Percentiles rank a stretch among this genome's conserved stretches.
Evolutionary conservation across 2,329 filamentous ascomycete species (phyloP).

Genomic region (Penicillium sp.): DNA sequence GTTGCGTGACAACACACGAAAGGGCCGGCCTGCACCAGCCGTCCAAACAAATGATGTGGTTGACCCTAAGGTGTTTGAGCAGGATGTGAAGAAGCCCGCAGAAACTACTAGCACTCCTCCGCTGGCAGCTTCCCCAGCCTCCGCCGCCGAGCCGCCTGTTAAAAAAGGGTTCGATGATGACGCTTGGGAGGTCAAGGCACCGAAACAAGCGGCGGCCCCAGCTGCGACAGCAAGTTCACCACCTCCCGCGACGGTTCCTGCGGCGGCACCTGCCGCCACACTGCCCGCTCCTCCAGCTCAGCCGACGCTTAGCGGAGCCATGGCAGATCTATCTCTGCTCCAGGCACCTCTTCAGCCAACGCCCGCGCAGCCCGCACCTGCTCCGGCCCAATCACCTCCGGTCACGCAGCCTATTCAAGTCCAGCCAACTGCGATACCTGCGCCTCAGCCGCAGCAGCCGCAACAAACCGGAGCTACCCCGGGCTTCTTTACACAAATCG

Average conservation of each 20-base stretch:
- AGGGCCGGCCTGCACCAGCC: constrained; percentile 85
- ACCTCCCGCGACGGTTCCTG: constrained; percentile 36
- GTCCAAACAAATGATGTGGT: constrained; percentile 84
- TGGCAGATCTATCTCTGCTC: constrained; percentile 71
- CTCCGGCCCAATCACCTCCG: constrained; percentile 50
- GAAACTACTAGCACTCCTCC: constrained; percentile 54
- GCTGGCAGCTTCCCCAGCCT: constrained; percentile 54
- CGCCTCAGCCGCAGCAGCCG: constrained; percentile 41
- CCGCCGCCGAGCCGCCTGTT: constrained; percentile 53
- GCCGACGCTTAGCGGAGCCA: constrained; percentile 66
- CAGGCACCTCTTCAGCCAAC: constrained; percentile 63
- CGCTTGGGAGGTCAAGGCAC: constrained; percentile 93
- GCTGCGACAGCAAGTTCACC: constrained; percentile 37
- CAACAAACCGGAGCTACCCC: constrained; percentile 54
- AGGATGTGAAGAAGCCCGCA: constrained; percentile 53
- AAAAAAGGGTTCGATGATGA: constrained; percentile 86
- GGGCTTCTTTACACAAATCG: constrained; percentile 57
- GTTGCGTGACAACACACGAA: constrained; percentile 91
- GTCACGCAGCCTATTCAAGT: constrained; percentile 43
- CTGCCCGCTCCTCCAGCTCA: constrained; percentile 27
- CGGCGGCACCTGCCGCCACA: constrained; percentile 28
- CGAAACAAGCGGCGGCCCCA: constrained; percentile 57
- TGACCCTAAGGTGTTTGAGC: constrained; percentile 82
- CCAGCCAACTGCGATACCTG: constrained; percentile 45
- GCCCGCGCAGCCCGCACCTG: constrained; percentile 52